Conservation (phyloP, 805 yeast genomes). For the Pichia heedii region DNA sequence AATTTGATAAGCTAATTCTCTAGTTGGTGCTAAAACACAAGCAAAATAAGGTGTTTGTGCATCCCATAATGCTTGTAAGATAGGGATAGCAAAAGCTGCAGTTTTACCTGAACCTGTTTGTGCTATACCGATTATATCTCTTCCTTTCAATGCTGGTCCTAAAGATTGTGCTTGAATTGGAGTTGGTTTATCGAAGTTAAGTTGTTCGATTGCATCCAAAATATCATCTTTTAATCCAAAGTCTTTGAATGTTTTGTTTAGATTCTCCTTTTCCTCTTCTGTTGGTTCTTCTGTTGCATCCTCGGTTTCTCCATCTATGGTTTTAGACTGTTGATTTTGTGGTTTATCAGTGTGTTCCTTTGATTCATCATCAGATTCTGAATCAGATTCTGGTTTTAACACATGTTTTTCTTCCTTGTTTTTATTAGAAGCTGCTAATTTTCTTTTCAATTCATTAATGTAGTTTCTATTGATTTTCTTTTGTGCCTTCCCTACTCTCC, state of each 20-base stretch:
- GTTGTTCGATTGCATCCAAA: constrained; percentile 63
- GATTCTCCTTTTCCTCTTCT: constrained; percentile 8
- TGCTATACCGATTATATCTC: constrained; percentile 92
- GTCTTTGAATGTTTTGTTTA: constrained; percentile 34
- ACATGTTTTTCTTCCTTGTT: constrained; percentile 15
- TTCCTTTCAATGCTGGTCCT: constrained; percentile 83
- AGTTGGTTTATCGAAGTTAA: constrained; percentile 78
- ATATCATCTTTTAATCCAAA: constrained; percentile 69
- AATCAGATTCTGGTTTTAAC: constrained; percentile 22
- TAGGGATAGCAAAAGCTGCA: constrained; percentile 96
- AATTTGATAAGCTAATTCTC: constrained; percentile 81
- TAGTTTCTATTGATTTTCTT: constrained; percentile 16
- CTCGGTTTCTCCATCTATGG: too few relatives aligned
- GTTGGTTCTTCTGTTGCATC: constrained; percentile 9
- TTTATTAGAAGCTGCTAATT: constrained; percentile 14
- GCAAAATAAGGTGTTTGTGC: constrained; percentile 85
- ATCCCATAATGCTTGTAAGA: constrained; percentile 82
- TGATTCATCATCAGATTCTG: constrained; percentile 9
- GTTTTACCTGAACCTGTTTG: constrained; percentile 98
- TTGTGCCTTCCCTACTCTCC: constrained; percentile 6
- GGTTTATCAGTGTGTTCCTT: too few relatives aligned
- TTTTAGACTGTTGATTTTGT: too few relatives aligned
- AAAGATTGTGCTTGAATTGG: constrained; percentile 90
- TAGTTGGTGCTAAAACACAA: constrained; percentile 77
- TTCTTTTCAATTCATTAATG: constrained; percentile 23